Base-by-base conservation (phyloP, 306 rosid genomes). In the Acmispon strigosus region DNA sequence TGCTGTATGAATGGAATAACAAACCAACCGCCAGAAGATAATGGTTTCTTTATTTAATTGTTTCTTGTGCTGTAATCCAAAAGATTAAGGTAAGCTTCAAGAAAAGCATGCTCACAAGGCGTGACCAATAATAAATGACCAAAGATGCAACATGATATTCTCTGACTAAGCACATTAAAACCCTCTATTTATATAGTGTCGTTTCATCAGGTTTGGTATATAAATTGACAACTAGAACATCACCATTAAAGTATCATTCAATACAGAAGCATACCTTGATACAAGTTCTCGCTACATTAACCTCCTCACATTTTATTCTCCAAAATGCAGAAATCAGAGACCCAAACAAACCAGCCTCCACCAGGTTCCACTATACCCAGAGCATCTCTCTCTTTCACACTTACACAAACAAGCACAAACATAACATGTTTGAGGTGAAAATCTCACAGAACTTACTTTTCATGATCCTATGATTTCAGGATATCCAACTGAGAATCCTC, bases 401-500 rank as follows among this genome's bases (percentile, higher is more conserved):
- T 34, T n/a, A 27, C 32, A 27, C 34, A 34, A 54, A 45, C 62
- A 64, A 50, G 10, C 22, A 68, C 42, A 17, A 70, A 75, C 16
- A 48, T 47, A 39, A 41, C 27, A 39, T 62, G 69, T 27, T 27
- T 27, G 3, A 27, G 32, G 32, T 19, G 56, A 67, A 54, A 8
- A 19, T 48, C 19, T 27, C 36, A 29, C 5, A 54, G 1, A 43
- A 43, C 76, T 73, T 8, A 60, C 60, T 49, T 36, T 56, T 74
- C 20, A 42, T 41, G 24, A 49, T 66, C 37, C 34, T 43, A 17
- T 78, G 63, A 50, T 87, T 79, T 67, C 83, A 86, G 96, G 97
- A 63, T 86, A 86, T 78, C 97, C 97, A 53, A 78, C 86, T 3
- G 76, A 78, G 67, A 68, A 88, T 74, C 87, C 86, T 3, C 86